These are phyloP conservation scores for Lyophyllum shimeji DNA, from an alignment of 768 basidiomycete species.

Conservation along the genomic window DNA sequence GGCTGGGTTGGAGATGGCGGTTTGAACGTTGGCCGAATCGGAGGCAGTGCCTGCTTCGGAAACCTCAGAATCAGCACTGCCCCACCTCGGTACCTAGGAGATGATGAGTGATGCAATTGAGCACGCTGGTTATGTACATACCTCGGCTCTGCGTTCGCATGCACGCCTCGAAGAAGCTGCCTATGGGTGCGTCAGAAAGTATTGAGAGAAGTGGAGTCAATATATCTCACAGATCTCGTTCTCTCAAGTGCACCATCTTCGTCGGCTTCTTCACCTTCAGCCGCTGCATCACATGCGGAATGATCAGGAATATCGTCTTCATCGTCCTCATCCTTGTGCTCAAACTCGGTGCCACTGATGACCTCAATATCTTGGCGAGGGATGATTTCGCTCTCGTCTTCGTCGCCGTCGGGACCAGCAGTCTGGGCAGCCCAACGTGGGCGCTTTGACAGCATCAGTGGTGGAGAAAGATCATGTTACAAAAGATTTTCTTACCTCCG, in stretches of 20 bases:
- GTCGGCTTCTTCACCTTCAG: too few species aligned
- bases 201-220: neutral
- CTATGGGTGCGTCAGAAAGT: neutral
- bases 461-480: neutral
- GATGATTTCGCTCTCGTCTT: neutral
- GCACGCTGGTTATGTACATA: neutral
- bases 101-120: neutral
- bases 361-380: neutral
- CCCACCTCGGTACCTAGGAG: neutral
- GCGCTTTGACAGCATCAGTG: neutral
- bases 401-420: neutral
- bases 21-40: too few species aligned
- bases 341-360: neutral
- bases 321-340: neutral
- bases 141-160: neutral
- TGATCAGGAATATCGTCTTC: too few species aligned
- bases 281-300: too few species aligned
- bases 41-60: neutral
- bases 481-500: neutral
- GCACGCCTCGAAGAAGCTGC: neutral
- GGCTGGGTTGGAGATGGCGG: too few species aligned
- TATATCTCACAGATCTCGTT: neutral
- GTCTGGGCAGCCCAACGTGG: neutral
- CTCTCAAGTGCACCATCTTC: neutral
- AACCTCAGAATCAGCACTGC: neutral